These are phyloP conservation scores for Pulveroboletus sp. DNA, from an alignment of 768 basidiomycete genomes.

Conservation along the genomic window DNA sequence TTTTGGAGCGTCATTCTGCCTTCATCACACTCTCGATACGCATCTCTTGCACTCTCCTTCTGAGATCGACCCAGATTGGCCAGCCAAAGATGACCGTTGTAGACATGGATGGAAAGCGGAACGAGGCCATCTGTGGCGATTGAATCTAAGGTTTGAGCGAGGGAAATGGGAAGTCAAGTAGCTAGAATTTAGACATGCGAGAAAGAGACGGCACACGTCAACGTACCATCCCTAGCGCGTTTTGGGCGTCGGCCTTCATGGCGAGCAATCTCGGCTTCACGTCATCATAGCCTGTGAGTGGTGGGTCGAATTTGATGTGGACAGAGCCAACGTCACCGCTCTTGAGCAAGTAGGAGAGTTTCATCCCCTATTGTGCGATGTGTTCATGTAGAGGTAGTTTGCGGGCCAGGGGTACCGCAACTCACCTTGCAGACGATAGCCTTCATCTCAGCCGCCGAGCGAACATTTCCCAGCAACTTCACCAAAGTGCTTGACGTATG, in stretches of 20 bases:
- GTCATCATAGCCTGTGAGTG: slow-evolving; percentile 69
- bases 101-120: slow-evolving; percentile 40
- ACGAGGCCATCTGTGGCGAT: slow-evolving; percentile 55
- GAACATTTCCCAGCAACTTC: slow-evolving; percentile 53
- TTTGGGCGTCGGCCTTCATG: slow-evolving; percentile 80
- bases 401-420: not conserved
- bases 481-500: slow-evolving; percentile 75
- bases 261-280: slow-evolving; percentile 74
- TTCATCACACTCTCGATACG: slow-evolving; percentile 83
- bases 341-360: slow-evolving; percentile 56
- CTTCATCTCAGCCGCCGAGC: slow-evolving; percentile 67
- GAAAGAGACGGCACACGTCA: not conserved
- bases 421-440: slow-evolving; percentile 62
- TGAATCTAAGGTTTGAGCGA: slow-evolving; percentile 42
- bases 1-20: slow-evolving; percentile 40
- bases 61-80: slow-evolving; percentile 50
- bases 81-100: too few relatives aligned
- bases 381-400: not conserved
- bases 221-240: slow-evolving; percentile 73
- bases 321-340: slow-evolving; percentile 42
- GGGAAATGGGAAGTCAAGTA: not conserved
- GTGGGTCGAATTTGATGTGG: slow-evolving; percentile 61
- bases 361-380: slow-evolving; percentile 52
- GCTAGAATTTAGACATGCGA: not conserved
- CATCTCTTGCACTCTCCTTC: slow-evolving; percentile 55